Conservation (phyloP, 768 basidiomycete species). For the Panus rudis region DNA sequence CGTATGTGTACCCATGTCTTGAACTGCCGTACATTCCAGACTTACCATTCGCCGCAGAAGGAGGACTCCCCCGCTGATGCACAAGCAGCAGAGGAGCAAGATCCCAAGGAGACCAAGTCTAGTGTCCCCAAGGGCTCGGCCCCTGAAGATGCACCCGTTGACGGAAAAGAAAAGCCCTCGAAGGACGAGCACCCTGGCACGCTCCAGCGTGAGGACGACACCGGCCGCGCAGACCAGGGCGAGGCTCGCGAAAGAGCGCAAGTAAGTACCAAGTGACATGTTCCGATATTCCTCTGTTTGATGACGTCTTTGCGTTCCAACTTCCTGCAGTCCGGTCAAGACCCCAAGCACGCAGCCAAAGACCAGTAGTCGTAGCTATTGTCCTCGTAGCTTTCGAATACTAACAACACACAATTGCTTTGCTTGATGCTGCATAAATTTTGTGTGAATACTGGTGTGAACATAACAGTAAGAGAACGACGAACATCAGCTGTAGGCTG, state of each 20-base stretch:
- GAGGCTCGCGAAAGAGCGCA: slow-evolving; percentile 3
- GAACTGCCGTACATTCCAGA: background rate
- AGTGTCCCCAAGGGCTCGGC: background rate
- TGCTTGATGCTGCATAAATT: no score
- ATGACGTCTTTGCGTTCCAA: background rate
- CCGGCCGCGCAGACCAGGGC: background rate
- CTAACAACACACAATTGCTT: no score
- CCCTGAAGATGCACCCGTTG: background rate
- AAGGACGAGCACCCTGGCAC: background rate
- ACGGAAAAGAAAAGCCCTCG: background rate
- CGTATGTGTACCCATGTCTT: background rate
- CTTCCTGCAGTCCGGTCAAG: background rate
- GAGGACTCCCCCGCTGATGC: slow-evolving; percentile 27
- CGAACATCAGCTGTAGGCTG: background rate
- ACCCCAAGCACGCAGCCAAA: slow-evolving; percentile 4
- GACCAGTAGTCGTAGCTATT: background rate
- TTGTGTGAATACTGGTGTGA: no score
- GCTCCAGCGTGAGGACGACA: slow-evolving; percentile 2
- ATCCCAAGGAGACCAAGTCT: no score
- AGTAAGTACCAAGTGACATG: no score
- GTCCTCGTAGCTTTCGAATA: background rate
- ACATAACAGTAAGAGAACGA: no score
- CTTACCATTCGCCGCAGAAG: slow-evolving; percentile 14
- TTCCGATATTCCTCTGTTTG: background rate
- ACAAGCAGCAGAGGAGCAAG: slow-evolving; percentile 20